phyloP scores from a whole-genome alignment of 345 rosid species.

The Cardamine chenopodiifolia region DNA sequence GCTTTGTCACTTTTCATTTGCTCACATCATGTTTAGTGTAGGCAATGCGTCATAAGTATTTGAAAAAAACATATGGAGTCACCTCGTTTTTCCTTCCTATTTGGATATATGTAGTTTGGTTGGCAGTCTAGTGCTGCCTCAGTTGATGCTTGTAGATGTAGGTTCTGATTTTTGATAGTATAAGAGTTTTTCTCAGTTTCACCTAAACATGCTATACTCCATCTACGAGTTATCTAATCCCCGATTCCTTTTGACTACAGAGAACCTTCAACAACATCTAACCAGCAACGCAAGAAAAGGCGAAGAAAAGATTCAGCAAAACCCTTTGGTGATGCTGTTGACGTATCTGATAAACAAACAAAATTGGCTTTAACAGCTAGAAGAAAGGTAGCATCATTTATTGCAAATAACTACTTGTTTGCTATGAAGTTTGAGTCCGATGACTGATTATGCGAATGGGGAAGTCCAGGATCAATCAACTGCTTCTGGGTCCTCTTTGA shows the following conservation, averaged over 20 bases:
- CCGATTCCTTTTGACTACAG: conserved; percentile 44
- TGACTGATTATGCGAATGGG: conserved; percentile 44
- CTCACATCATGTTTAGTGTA: conserved; percentile 14
- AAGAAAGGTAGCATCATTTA: conserved; percentile 46
- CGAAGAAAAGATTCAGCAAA: conserved; percentile 67
- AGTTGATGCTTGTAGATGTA: neutral
- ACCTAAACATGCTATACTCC: neutral
- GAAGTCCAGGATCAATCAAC: conserved; percentile 51
- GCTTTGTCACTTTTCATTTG: conserved; percentile 9
- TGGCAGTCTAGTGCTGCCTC: conserved; percentile 9
- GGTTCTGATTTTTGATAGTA: neutral
- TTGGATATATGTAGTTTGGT: conserved; percentile 11
- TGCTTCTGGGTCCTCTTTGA: conserved; percentile 50
- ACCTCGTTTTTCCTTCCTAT: conserved; percentile 9
- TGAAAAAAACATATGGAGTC: neutral
- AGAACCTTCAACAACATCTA: conserved; percentile 55
- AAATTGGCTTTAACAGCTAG: conserved; percentile 50
- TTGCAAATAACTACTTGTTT: conserved; percentile 41
- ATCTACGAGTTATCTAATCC: conserved; percentile 1
- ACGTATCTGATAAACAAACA: conserved; percentile 50
- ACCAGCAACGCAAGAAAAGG: conserved; percentile 77
- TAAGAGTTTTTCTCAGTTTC: neutral
- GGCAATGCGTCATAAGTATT: conserved; percentile 3
- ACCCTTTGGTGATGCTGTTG: conserved; percentile 51
- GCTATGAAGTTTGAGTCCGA: conserved; percentile 44